Conservation (phyloP, 305 asterid species). For the Nicotiana rustica region DNA sequence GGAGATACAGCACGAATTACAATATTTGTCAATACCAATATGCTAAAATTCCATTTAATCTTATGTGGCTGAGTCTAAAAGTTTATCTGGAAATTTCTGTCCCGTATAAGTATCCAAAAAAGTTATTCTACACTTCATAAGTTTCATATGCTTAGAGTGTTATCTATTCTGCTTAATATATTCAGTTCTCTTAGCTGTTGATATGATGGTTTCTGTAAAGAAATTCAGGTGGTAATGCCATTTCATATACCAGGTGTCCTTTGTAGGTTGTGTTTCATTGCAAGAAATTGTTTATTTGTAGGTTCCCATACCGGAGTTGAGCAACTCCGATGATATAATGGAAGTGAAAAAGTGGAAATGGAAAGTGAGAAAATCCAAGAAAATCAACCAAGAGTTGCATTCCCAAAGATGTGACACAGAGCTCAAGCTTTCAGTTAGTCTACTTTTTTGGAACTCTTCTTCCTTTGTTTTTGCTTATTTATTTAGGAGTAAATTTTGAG, state of each 20-base stretch:
- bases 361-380: conserved; percentile 75
- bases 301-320: conserved; percentile 83
- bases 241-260: conserved; percentile 5
- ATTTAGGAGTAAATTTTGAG: conserved; percentile 41
- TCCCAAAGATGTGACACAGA: conserved; percentile 89
- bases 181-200: not conserved
- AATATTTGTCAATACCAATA: conserved; percentile 5
- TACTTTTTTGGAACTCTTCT: conserved; percentile 29
- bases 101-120: conserved; percentile 17
- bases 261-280: conserved; percentile 34
- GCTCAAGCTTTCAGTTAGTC: conserved; percentile 86
- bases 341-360: conserved; percentile 85
- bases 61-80: conserved; percentile 16
- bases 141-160: conserved; percentile 15
- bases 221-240: not conserved
- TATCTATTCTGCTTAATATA: not conserved
- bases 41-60: conserved; percentile 17
- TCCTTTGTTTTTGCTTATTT: not conserved
- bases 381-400: conserved; percentile 89
- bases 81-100: not conserved
- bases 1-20: not conserved
- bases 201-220: not conserved
- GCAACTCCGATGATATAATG: conserved; percentile 54
- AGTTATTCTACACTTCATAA: too few species aligned
- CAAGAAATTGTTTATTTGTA: conserved; percentile 46